Conservation (phyloP, 345 rosid genomes). For the Luvunga scandens region DNA sequence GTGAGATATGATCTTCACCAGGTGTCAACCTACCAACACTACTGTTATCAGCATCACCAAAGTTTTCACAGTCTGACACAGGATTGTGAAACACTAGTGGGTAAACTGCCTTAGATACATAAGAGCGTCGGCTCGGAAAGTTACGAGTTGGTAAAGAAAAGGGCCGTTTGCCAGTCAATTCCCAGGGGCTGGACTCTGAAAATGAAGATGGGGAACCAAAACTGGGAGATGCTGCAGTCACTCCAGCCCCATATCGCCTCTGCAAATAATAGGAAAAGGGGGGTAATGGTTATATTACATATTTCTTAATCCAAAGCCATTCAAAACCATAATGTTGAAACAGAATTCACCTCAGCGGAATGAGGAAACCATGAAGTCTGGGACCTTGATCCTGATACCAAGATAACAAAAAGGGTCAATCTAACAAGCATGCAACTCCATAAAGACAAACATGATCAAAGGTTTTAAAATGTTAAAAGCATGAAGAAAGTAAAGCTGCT, state of each 20-base stretch:
- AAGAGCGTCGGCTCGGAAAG: constrained; percentile 41
- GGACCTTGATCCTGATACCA: constrained; percentile 44
- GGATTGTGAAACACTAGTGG: constrained; percentile 77
- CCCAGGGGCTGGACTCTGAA: constrained; percentile 48
- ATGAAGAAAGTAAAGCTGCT: background rate
- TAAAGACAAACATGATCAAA: background rate
- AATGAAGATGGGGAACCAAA: constrained; percentile 56
- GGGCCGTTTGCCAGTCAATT: constrained; percentile 49
- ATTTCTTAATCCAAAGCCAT: constrained; percentile 3
- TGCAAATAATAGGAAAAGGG: constrained; percentile 27
- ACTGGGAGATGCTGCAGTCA: constrained; percentile 47
- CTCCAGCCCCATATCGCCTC: constrained; percentile 41
- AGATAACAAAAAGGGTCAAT: constrained; percentile 18
- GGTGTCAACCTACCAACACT: constrained; percentile 45
- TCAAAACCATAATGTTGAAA: background rate
- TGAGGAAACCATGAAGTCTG: constrained; percentile 43
- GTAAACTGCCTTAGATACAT: constrained; percentile 63
- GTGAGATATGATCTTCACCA: constrained; percentile 45
- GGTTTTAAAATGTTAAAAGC: background rate
- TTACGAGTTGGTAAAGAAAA: constrained; percentile 34
- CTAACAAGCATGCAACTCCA: background rate
- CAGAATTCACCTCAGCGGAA: constrained; percentile 48
- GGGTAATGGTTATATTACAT: constrained; percentile 12
- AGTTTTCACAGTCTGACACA: constrained; percentile 60
- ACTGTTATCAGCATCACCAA: constrained; percentile 39